Evolutionary conservation across 495 filamentous ascomycete genomes (phyloP), one percentile per base, ranked within the genome.

Genomic region (Penicillium longicatenatum): DNA sequence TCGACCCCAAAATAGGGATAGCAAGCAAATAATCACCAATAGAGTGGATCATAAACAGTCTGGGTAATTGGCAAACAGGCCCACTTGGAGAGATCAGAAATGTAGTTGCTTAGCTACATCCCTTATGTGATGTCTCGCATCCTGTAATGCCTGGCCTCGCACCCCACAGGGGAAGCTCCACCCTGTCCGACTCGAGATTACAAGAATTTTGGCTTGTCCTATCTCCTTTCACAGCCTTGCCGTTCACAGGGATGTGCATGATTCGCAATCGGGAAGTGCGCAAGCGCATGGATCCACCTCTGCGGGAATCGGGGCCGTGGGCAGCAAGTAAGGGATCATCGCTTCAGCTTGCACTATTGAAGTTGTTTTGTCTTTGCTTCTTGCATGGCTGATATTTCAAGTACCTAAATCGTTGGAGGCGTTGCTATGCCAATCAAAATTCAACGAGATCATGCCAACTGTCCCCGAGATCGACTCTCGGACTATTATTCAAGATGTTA

Each of bases 101-200:
- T 47, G 45, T 39, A 39, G 45, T 31, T 48, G 14, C 45, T 48
- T 48, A 26, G 45, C 21, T 48, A n/a, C 49, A 61, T 61, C 62
- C 58, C 62, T 65, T 59, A 43, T 69, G 58, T 69, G 66, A 66
- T 64, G 58, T 58, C 60, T 69, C 66, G 57, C 57, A 57, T 63
- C 54, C 8, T 45, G 50, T 41, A 45, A 44, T 30, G 54, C 48
- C 31, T 30, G 50, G 50, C 19, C 49, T 43, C 35, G 43, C 7
- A 12, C 14, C 39, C 19, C 37, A 45, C 52, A 50, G 52, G 4
- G 47, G 10, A 33, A 37, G 16, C 31, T 55, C 55, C 55, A 63
- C 60, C 43, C 33, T 50, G 33, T 52, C 46, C 51, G 8, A 54
- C 50, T 46, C n/a, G 37, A 48, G 46, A 39, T 47, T 50, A 17